Percentiles rank a stretch among this genome's conserved stretches.
Evolutionary conservation across 306 rosid genomes (phyloP).

Genomic region (Oemleria cerasiformis): DNA sequence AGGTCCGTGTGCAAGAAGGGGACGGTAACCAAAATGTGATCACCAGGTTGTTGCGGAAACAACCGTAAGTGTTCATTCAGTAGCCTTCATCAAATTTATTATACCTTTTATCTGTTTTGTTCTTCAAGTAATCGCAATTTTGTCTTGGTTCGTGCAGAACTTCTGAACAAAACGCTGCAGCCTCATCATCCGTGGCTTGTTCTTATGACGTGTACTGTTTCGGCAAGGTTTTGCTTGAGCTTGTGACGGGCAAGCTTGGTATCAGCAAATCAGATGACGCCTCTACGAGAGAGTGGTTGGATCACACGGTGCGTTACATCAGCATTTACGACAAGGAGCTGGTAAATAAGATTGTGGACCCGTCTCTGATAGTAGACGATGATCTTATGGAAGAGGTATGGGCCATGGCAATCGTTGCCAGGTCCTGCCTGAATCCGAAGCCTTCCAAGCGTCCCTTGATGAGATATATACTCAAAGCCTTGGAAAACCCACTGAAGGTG

Average conservation of each 20-base stretch:
- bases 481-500: slow-evolving; percentile 91
- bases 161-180: slow-evolving; percentile 61
- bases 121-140: background rate
- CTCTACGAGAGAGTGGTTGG: slow-evolving; percentile 68
- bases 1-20: slow-evolving; percentile 62
- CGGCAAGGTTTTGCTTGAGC: slow-evolving; percentile 84
- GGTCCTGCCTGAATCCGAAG: slow-evolving; percentile 84
- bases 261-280: slow-evolving; percentile 66
- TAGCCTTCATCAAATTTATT: slow-evolving; percentile 1
- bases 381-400: slow-evolving; percentile 92
- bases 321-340: slow-evolving; percentile 66
- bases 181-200: slow-evolving; percentile 48
- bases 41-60: slow-evolving; percentile 69
- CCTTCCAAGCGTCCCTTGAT: slow-evolving; percentile 86
- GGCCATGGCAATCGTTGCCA: slow-evolving; percentile 93
- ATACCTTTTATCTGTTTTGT: background rate
- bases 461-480: slow-evolving; percentile 77
- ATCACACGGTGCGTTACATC: slow-evolving; percentile 53
- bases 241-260: slow-evolving; percentile 80
- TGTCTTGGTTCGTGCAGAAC: slow-evolving; percentile 51
- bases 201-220: slow-evolving; percentile 76
- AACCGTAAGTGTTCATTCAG: slow-evolving; percentile 51
- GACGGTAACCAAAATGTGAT: slow-evolving; percentile 65
- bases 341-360: slow-evolving; percentile 67
- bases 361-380: slow-evolving; percentile 76